phyloP scores from a whole-genome alignment of 305 asterid species.

The Fraxinus velutina region DNA sequence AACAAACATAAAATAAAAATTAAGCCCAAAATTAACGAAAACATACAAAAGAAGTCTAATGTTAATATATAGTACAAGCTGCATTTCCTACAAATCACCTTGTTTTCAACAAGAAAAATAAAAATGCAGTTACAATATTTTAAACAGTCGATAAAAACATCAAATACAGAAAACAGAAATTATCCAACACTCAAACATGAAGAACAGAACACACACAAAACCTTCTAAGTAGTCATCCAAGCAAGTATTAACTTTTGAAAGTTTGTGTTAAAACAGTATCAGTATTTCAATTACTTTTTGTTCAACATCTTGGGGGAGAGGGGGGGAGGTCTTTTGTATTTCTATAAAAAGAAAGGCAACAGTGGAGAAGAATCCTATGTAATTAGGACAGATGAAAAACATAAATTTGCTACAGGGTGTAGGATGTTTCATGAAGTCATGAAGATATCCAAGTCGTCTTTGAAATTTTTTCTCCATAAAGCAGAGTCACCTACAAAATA shows the following conservation, averaged over 20 bases:
- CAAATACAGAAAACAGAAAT: background rate
- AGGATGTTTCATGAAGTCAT: background rate
- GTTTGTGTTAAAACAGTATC: background rate
- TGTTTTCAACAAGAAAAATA: background rate
- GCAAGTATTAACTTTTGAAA: background rate
- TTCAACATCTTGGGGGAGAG: background rate
- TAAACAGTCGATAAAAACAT: background rate
- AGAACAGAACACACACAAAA: background rate
- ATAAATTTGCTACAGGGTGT: background rate
- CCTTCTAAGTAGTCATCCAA: background rate
- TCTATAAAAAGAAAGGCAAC: background rate
- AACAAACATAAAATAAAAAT: constrained; percentile 14
- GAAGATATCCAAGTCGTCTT: background rate
- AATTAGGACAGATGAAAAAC: background rate
- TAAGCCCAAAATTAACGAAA: constrained; percentile 6
- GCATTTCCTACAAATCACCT: background rate
- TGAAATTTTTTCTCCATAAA: background rate
- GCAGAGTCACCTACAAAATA: background rate
- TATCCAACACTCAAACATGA: background rate
- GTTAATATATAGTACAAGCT: background rate
- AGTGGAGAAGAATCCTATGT: background rate
- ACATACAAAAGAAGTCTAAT: background rate
- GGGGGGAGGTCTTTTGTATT: background rate
- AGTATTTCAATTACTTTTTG: background rate
- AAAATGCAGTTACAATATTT: background rate